Conservation (phyloP, 2,329 filamentous ascomycete species). For the Scedosporium dehoogii region DNA sequence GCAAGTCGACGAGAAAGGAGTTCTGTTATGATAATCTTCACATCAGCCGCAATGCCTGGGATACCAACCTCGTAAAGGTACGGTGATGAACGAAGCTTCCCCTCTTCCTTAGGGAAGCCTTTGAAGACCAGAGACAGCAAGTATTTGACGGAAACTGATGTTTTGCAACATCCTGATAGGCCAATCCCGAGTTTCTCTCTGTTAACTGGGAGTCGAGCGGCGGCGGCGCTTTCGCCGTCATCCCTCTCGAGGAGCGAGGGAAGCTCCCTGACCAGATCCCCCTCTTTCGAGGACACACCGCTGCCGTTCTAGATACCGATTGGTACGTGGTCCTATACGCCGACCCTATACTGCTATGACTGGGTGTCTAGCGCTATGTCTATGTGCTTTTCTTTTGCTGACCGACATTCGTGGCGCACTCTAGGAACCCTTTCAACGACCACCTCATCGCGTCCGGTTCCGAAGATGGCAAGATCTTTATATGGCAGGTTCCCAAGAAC, state of each 20-base stretch:
- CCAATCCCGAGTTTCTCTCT: constrained; percentile 88
- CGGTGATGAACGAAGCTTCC: constrained; percentile 17
- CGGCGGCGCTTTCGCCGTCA: constrained; percentile 92
- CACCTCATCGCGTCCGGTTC: constrained; percentile 84
- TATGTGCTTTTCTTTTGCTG: background rate
- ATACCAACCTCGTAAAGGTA: constrained; percentile 97
- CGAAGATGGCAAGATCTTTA: constrained; percentile 92
- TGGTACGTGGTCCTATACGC: constrained; percentile 51
- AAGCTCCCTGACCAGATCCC: constrained; percentile 89
- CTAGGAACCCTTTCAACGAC: constrained; percentile 93
- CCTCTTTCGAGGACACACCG: constrained; percentile 91
- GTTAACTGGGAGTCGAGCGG: constrained; percentile 98
- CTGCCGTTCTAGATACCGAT: constrained; percentile 91
- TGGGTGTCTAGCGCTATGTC: background rate
- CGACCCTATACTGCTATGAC: background rate
- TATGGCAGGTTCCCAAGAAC: constrained; percentile 87
- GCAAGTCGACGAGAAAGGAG: constrained; percentile 90
- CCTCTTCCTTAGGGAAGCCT: background rate
- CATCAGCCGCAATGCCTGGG: constrained; percentile 97
- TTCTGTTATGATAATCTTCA: constrained; percentile 97
- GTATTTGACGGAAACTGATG: background rate
- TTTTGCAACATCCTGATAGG: constrained; percentile 38
- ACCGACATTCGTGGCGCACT: background rate
- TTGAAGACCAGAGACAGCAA: background rate
- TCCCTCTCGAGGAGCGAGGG: constrained; percentile 80